Evolutionary conservation across 2,329 filamentous ascomycete genomes (phyloP).

Genomic region (Colletotrichum ledebouriae): DNA sequence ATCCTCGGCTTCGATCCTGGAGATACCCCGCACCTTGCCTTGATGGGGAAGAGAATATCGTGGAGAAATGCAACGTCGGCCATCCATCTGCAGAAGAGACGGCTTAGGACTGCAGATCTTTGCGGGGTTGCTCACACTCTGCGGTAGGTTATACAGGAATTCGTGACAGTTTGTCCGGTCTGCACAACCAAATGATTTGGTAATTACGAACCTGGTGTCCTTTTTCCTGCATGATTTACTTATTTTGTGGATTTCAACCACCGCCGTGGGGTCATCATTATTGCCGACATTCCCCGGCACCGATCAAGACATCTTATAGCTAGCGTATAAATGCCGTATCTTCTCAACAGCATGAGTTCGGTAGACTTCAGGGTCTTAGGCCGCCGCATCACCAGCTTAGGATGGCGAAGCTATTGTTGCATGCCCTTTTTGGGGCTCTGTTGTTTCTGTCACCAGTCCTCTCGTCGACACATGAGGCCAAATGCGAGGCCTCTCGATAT

Average conservation of each 20-base stretch:
- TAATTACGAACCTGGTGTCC: background rate
- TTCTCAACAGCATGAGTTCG: too few species aligned
- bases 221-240: background rate
- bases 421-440: background rate
- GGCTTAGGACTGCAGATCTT: too few species aligned
- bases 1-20: background rate
- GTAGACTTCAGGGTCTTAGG: background rate
- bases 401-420: background rate
- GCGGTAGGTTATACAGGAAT: too few species aligned
- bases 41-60: background rate
- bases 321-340: too few species aligned
- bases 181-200: too few species aligned
- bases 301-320: too few species aligned
- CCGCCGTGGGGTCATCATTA: too few species aligned
- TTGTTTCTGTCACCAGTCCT: background rate
- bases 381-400: background rate
- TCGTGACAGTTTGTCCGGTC: too few species aligned
- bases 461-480: background rate
- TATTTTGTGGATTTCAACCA: conserved; percentile 7
- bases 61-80: conserved; percentile 15
- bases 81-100: too few species aligned
- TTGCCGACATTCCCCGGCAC: too few species aligned
- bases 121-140: too few species aligned
- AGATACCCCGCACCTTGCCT: conserved; percentile 12
- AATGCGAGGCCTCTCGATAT: conserved; percentile 11